phyloP scores from a whole-genome alignment of 2,329 filamentous ascomycete genomes.

The Hymenoscyphus fructigenus region DNA sequence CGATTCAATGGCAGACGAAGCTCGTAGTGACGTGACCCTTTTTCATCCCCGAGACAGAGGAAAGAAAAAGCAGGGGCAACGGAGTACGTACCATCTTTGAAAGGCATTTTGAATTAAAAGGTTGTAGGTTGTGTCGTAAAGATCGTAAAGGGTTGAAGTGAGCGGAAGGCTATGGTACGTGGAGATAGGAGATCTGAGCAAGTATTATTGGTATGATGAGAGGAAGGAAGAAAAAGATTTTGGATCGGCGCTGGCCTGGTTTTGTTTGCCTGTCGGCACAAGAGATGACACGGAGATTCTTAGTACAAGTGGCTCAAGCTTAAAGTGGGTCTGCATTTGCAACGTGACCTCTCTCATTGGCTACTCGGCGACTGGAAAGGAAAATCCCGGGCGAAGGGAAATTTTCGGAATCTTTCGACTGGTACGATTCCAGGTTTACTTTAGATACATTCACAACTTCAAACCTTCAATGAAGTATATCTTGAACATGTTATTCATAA shows the following conservation, averaged over 20 bases:
- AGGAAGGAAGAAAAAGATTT: constrained; percentile 16
- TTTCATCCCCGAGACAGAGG: constrained; percentile 10
- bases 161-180: constrained; percentile 8
- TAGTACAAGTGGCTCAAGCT: background rate
- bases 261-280: constrained; percentile 4
- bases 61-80: constrained; percentile 6
- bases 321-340: background rate
- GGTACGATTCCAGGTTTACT: background rate
- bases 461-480: too few species aligned
- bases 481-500: too few species aligned
- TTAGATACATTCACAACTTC: too few species aligned
- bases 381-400: background rate
- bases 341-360: background rate
- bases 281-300: constrained; percentile 5
- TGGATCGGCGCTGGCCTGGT: background rate
- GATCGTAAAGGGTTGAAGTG: constrained; percentile 19
- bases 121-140: constrained; percentile 2
- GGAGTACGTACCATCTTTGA: constrained; percentile 41
- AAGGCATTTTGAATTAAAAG: constrained; percentile 41
- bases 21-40: constrained; percentile 25
- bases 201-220: constrained; percentile 16
- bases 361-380: background rate
- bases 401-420: background rate
- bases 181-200: constrained; percentile 10
- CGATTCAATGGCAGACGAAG: constrained; percentile 15